A percentile compares a stretch with the other conserved stretches of the same genome.
Conservation (phyloP, 1,139 yeast genomes). For the Candida freyschussii region DNA sequence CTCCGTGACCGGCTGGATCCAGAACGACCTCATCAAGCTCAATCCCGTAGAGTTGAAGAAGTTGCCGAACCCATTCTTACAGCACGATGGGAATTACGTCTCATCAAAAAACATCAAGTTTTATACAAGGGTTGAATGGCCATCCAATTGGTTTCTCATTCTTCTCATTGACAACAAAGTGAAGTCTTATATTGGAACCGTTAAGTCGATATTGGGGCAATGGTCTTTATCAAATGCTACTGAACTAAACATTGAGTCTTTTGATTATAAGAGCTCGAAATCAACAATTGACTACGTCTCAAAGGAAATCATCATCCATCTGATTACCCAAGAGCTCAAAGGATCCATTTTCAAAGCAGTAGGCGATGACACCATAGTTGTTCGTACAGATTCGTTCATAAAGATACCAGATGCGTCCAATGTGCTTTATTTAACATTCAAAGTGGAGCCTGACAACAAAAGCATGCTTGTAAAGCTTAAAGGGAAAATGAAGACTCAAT, state of each 20-base stretch:
- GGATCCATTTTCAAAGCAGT: slow-evolving; percentile 14
- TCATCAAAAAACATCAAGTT: slow-evolving; percentile 36
- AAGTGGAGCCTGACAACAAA: slow-evolving; percentile 8
- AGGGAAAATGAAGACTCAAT: slow-evolving; percentile 14
- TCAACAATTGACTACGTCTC: slow-evolving; percentile 48
- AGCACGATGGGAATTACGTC: slow-evolving; percentile 11
- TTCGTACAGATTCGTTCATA: slow-evolving; percentile 18
- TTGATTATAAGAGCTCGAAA: slow-evolving; percentile 47
- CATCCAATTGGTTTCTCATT: slow-evolving; percentile 65
- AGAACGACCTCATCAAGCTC: slow-evolving; percentile 49
- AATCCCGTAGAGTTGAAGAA: slow-evolving; percentile 27
- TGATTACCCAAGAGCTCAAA: slow-evolving; percentile 57
- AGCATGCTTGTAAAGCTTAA: slow-evolving; percentile 15
- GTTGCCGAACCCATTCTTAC: slow-evolving; percentile 9
- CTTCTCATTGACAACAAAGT: slow-evolving; percentile 43
- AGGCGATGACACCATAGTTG: slow-evolving; percentile 10
- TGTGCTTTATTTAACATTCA: slow-evolving; percentile 17
- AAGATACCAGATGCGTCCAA: slow-evolving; percentile 21
- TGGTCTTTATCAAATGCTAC: slow-evolving; percentile 48
- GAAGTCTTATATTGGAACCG: slow-evolving; percentile 62
- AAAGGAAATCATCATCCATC: slow-evolving; percentile 57
- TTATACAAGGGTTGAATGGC: slow-evolving; percentile 66
- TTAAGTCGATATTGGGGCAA: slow-evolving; percentile 54
- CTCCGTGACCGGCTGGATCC: slow-evolving; percentile 63
- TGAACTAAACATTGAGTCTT: slow-evolving; percentile 28